Evolutionary conservation across 495 filamentous ascomycete genomes (phyloP).

Genomic region (Podospora bellae-mahoneyi): DNA sequence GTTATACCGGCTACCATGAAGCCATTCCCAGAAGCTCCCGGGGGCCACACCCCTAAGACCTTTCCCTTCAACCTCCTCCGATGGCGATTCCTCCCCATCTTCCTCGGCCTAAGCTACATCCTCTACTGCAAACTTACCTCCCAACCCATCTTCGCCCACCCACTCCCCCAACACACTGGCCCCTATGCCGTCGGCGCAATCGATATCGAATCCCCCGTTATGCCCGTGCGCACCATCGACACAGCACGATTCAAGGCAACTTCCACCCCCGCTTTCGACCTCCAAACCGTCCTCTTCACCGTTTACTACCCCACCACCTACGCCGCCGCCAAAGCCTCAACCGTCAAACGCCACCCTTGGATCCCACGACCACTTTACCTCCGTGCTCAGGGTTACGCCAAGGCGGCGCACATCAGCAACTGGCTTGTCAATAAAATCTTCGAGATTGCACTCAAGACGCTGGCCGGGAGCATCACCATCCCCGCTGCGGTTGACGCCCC

Average conservation of each 20-base stretch:
- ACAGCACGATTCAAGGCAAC: conserved; percentile 37
- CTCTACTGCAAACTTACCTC: conserved; percentile 41
- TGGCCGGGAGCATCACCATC: conserved; percentile 43
- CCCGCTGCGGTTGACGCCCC: conserved; percentile 44
- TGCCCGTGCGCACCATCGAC: conserved; percentile 32
- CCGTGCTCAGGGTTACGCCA: conserved; percentile 49
- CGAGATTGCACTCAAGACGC: conserved; percentile 31
- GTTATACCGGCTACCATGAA: neutral
- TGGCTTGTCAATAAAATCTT: conserved; percentile 38
- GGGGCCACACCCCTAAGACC: neutral
- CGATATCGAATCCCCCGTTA: conserved; percentile 45
- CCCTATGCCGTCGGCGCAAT: conserved; percentile 46
- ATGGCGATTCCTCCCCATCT: conserved; percentile 26
- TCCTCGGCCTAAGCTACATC: conserved; percentile 27
- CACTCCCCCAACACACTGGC: conserved; percentile 47
- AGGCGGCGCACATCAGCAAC: conserved; percentile 43
- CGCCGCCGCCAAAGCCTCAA: conserved; percentile 8
- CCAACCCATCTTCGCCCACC: conserved; percentile 41
- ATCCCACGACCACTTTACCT: conserved; percentile 47
- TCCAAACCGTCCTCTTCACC: conserved; percentile 49
- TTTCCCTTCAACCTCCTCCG: no score
- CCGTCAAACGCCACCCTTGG: conserved; percentile 44
- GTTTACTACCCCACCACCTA: conserved; percentile 47
- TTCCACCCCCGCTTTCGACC: conserved; percentile 40
- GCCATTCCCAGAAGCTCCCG: neutral